Percentiles rank a stretch among this genome's conserved stretches.
These are phyloP conservation scores for Myriosclerotinia duriaeana DNA, from an alignment of 2,329 filamentous ascomycete species.

Conservation along the genomic window DNA sequence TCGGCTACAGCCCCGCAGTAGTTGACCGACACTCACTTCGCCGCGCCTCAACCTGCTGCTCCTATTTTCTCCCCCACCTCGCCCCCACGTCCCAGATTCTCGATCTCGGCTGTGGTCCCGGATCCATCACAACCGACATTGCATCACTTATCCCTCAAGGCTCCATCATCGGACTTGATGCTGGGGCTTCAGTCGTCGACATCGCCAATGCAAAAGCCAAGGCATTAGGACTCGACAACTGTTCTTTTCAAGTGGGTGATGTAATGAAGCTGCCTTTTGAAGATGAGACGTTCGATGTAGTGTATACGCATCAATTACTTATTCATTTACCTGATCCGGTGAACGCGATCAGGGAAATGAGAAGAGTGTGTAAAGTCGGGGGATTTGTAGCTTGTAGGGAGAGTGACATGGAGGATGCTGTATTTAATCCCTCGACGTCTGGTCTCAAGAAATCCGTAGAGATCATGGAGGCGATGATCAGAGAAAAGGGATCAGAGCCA, in stretches of 20 bases:
- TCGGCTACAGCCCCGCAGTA: slow-evolving; percentile 11
- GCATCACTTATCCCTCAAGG: slow-evolving; percentile 12
- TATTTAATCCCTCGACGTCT: slow-evolving; percentile 4
- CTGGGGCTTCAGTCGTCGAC: not conserved
- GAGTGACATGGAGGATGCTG: slow-evolving; percentile 11
- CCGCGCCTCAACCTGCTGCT: slow-evolving; percentile 19
- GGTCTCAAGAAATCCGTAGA: not conserved
- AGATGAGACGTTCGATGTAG: slow-evolving; percentile 19
- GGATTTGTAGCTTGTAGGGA: slow-evolving; percentile 23
- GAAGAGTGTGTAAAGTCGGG: slow-evolving; percentile 16
- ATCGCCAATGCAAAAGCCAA: not conserved
- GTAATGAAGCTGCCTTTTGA: slow-evolving; percentile 19
- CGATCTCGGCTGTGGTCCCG: slow-evolving; percentile 23
- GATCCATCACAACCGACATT: slow-evolving; percentile 13
- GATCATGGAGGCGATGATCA: slow-evolving; percentile 14
- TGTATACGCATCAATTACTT: slow-evolving; percentile 23
- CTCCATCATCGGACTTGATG: slow-evolving; percentile 17
- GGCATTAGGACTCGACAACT: not conserved
- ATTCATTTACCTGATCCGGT: slow-evolving; percentile 16
- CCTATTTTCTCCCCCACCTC: slow-evolving; percentile 20
- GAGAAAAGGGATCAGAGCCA: slow-evolving; percentile 16
- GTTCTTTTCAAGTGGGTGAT: slow-evolving; percentile 20
- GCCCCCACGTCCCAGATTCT: not conserved
- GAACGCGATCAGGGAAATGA: slow-evolving; percentile 13
- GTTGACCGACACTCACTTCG: slow-evolving; percentile 17